phyloP scores from a whole-genome alignment of 176 grass and related monocot genomes.

The Secale cereale region DNA sequence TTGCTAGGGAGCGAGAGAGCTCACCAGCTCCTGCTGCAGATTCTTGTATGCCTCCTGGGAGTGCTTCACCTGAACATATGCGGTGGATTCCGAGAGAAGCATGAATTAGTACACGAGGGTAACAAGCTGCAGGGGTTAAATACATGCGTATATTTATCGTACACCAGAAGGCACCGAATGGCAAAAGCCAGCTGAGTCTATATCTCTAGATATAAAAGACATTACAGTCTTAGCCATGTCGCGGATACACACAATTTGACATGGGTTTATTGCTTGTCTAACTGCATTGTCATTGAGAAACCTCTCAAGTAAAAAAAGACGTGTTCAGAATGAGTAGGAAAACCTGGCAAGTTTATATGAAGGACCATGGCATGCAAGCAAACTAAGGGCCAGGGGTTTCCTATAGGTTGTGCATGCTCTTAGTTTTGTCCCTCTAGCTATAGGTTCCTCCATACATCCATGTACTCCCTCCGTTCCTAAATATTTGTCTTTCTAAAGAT shows the following conservation, averaged over 20 bases:
- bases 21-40: slow-evolving; percentile 69
- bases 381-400: background rate
- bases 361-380: background rate
- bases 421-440: background rate
- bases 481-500: too few relatives aligned
- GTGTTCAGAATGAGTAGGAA: background rate
- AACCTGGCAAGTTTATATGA: background rate
- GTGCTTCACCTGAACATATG: slow-evolving; percentile 67
- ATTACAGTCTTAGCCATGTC: background rate
- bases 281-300: background rate
- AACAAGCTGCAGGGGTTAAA: background rate
- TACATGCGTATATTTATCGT: background rate
- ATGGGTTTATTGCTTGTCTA: background rate
- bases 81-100: background rate
- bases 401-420: background rate
- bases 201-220: background rate
- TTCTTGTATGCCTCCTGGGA: slow-evolving; percentile 72
- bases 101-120: background rate
- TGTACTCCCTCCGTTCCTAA: too few relatives aligned
- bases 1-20: background rate
- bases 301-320: background rate
- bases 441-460: background rate
- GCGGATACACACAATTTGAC: background rate
- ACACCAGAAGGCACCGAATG: background rate
- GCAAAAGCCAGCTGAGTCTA: background rate